These are phyloP conservation scores for Flaveria robusta DNA, from an alignment of 129 eudicot species.

Conservation along the genomic window DNA sequence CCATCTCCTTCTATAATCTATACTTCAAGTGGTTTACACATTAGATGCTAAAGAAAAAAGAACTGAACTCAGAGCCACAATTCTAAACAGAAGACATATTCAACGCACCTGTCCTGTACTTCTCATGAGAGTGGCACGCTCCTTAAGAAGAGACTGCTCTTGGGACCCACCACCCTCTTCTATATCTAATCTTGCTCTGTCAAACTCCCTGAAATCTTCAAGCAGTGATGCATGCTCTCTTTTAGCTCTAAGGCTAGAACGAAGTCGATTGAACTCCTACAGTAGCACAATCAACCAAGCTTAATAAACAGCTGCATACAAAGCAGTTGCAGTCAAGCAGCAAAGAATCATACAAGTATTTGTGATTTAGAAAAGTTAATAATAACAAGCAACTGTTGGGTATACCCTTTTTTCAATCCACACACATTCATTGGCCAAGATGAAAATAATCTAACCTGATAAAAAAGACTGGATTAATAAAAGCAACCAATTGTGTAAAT, in stretches of 20 bases:
- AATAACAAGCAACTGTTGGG: not conserved
- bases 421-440: not conserved
- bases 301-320: conserved; percentile 4
- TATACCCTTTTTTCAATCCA: not conserved
- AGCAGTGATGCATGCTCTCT: conserved; percentile 97
- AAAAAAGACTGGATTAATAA: not conserved
- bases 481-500: not conserved
- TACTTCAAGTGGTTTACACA: not conserved
- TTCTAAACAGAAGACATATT: not conserved
- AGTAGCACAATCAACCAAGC: conserved; percentile 8
- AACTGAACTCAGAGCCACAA: not conserved
- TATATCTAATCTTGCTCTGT: conserved; percentile 77
- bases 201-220: conserved; percentile 94
- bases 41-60: not conserved
- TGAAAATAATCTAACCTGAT: not conserved
- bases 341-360: not conserved
- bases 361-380: not conserved
- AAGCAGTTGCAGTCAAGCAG: not conserved
- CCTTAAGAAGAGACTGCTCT: conserved; percentile 87
- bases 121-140: conserved; percentile 78
- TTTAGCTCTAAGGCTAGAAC: conserved; percentile 91
- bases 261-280: conserved; percentile 86
- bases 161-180: conserved; percentile 88
- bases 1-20: not conserved
- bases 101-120: conserved; percentile 80